Percentiles rank a stretch among this genome's conserved stretches.
Conservation (phyloP, 768 basidiomycete genomes). For the Pisolithus sp. region DNA sequence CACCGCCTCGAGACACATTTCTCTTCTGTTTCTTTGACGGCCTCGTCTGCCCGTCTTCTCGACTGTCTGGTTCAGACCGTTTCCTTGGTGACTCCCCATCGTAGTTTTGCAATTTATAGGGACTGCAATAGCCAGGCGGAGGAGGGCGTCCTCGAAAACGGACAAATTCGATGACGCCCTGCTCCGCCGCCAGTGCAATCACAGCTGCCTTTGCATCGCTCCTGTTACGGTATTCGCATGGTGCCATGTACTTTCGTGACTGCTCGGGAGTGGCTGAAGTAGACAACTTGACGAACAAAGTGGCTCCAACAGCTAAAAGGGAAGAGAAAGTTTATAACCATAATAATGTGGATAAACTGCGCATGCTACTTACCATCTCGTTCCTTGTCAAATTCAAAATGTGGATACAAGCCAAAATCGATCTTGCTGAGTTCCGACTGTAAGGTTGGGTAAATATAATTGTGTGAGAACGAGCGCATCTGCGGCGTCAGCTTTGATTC, state of each 20-base stretch:
- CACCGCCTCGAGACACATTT: conserved; percentile 10
- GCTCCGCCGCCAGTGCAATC: conserved; percentile 42
- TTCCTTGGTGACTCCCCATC: conserved; percentile 26
- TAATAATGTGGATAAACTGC: background rate
- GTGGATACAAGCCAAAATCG: conserved; percentile 31
- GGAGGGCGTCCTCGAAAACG: conserved; percentile 43
- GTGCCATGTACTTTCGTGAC: conserved; percentile 39
- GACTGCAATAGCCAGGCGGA: conserved; percentile 36
- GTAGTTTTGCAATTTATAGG: conserved; percentile 26
- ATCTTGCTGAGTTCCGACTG: conserved; percentile 40
- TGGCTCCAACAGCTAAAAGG: conserved; percentile 49
- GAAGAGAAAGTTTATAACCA: background rate
- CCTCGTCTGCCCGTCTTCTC: conserved; percentile 13
- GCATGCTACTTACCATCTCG: conserved; percentile 41
- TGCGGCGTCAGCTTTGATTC: conserved; percentile 42
- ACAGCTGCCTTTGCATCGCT: conserved; percentile 59
- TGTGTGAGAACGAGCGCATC: conserved; percentile 39
- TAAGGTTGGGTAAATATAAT: conserved; percentile 41
- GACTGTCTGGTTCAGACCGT: conserved; percentile 29
- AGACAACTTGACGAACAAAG: conserved; percentile 37
- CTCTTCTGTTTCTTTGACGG: conserved; percentile 24
- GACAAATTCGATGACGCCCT: conserved; percentile 54
- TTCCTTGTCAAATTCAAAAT: conserved; percentile 38
- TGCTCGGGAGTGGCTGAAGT: conserved; percentile 27
- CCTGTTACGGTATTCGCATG: conserved; percentile 48